Evolutionary conservation across 805 yeast species (phyloP), one percentile per base, ranked within the genome.

Genomic region (Candida parachauliodes): DNA sequence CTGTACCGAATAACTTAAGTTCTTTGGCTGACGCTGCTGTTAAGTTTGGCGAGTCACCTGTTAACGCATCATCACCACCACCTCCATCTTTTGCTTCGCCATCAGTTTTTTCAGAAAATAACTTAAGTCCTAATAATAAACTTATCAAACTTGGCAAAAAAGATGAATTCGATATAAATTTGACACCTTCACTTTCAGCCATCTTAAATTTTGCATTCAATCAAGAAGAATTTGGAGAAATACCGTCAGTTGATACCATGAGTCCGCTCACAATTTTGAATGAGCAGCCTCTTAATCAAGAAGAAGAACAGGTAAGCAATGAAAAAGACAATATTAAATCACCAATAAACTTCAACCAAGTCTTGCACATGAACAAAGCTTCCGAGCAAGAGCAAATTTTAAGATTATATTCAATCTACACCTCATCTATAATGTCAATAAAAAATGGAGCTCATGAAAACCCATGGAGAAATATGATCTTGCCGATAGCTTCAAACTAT

Each of bases 381-480:
- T 52, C 64, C 2, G 70, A 63, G 37, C 57, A 56, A 16, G 65
- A 61, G 36, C 70, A 65, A 30, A 60, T 65, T 23, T 39, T 66
- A 14, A 54, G 52, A 31, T 45, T 66, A 21, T 66, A 59, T 37
- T 55, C 65, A 1, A 51, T 55, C 17, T 63, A 64, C 43, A 65
- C 71, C 1, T 63, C 68, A 33, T 53, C 60, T 18, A 65, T 81
- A 36, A 68, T 81, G 75, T 76, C 83, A 5, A 77, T 81, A 39
- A 79, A 76, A 45, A 75, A 78, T 44, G 85, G 84, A 0, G 77
- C 77, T 0, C 57, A 72, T 2, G 85, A 79, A 43, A 81, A 81
- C 48, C 88, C 87, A 5, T 81, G 88, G 88, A 57, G 82, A 35
- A 66, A 70, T 7, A 48, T 73, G 28, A 57, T 80, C 33, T 54